Evolutionary conservation across 768 basidiomycete species (phyloP).

Genomic region (Pleurotus tuoliensis): DNA sequence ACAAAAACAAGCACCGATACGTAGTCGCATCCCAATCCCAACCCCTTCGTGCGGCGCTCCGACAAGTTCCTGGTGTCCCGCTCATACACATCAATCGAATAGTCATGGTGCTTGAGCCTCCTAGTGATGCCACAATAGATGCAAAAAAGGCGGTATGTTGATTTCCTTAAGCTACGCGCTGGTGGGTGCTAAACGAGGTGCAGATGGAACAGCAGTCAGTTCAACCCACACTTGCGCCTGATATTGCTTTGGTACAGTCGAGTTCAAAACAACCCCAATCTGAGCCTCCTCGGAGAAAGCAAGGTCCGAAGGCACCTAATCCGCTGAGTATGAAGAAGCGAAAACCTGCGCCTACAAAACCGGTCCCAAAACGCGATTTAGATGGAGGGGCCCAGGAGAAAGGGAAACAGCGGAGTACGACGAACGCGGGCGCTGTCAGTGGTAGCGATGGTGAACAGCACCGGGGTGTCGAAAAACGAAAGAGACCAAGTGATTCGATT

Average conservation of each 20-base stretch:
- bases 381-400: conserved; percentile 7
- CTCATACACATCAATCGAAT: conserved; percentile 89
- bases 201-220: conserved; percentile 66
- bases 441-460: neutral
- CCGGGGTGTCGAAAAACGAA: conserved; percentile 12
- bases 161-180: neutral
- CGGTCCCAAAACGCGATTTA: neutral
- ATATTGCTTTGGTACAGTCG: conserved; percentile 38
- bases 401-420: conserved; percentile 18
- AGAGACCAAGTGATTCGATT: conserved; percentile 9
- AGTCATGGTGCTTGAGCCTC: conserved; percentile 91
- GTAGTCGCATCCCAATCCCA: conserved; percentile 83
- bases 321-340: conserved; percentile 87
- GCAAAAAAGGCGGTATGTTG: conserved; percentile 58
- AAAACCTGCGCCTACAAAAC: conserved; percentile 6
- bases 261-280: conserved; percentile 18
- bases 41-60: conserved; percentile 63
- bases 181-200: neutral
- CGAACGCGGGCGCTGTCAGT: neutral
- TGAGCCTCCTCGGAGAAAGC: conserved; percentile 48
- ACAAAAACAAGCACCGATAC: conserved; percentile 89
- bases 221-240: conserved; percentile 41
- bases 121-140: conserved; percentile 70
- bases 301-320: conserved; percentile 84
- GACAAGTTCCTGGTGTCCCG: conserved; percentile 79